phyloP scores from a whole-genome alignment of 208 protist species.

The Blastocrithidia nonstop region DNA sequence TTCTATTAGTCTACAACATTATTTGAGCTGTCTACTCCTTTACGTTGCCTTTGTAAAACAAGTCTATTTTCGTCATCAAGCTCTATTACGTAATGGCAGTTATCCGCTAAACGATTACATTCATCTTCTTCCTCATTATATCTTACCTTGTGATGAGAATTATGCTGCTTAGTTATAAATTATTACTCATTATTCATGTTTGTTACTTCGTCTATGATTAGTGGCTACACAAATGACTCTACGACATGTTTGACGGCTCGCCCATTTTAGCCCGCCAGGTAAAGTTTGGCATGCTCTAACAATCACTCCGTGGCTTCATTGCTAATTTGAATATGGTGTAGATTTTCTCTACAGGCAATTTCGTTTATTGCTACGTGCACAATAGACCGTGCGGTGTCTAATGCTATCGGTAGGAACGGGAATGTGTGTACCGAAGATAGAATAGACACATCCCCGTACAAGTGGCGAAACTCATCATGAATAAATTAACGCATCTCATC shows the following conservation, averaged over 20 bases:
- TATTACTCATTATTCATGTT: too few relatives aligned
- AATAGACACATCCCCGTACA: slow-evolving; percentile 26
- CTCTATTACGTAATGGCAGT: too few relatives aligned
- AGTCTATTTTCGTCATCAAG: too few relatives aligned
- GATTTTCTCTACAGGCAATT: slow-evolving; percentile 12
- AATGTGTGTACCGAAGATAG: slow-evolving; percentile 41
- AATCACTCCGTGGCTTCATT: slow-evolving; percentile 13
- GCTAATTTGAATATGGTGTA: slow-evolving; percentile 5
- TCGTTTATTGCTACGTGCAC: slow-evolving; percentile 17
- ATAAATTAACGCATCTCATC: slow-evolving; percentile 42
- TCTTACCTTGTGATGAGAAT: too few relatives aligned
- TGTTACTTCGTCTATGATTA: too few relatives aligned
- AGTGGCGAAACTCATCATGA: slow-evolving; percentile 28
- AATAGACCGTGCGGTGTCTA: slow-evolving; percentile 29
- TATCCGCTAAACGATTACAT: too few relatives aligned
- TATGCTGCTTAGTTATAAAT: too few relatives aligned
- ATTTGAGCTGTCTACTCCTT: too few relatives aligned
- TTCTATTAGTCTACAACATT: too few relatives aligned
- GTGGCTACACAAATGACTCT: too few relatives aligned
- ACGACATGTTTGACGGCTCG: slow-evolving; percentile 15
- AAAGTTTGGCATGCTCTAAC: slow-evolving; percentile 13
- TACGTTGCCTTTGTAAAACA: too few relatives aligned
- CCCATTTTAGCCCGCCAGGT: slow-evolving; percentile 16
- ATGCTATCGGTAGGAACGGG: slow-evolving; percentile 41
- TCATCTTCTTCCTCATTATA: too few relatives aligned